Evolutionary conservation across 1,139 yeast species (phyloP), one percentile per base, ranked within the genome.

Genomic region (Suhomyces panamericanus): DNA sequence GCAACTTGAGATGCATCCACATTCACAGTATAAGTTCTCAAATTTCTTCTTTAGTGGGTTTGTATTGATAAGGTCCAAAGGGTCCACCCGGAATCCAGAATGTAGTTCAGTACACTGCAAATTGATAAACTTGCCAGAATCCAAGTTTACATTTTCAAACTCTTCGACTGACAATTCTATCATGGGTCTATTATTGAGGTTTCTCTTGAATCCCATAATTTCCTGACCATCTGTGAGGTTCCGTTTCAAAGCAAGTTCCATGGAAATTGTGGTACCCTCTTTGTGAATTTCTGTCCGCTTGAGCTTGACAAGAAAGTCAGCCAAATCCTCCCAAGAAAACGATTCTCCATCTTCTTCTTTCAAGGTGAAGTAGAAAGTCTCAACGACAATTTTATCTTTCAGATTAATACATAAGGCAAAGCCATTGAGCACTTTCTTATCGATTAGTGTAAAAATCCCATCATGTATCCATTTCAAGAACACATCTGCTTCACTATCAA

Each of bases 401-500:
- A 13, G 12, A 12, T 35, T 27, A 3, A 35, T 13, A 12, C 30
- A 35, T 6, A 35, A 10, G 6, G 13, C 15, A 14, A 35, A 35
- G 8, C 37, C 37, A 6, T 26, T 15, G 20, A 35, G 26, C 8
- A 17, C 10, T 5, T 16, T 15, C 13, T 8, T 8, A 12, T 26
- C 16, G 5, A 35, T 13, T n/a, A 15, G 11, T 10, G 12, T 5
- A 6, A 35, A 26, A 4, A 35, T 22, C 2, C 30, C 37, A 12
- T 35, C 11, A 9, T 24, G 17, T 9, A 35, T 14, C 37, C 37
- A 35, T 10, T 10, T 6, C 24, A 17, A 15, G 9, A 32, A 15
- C 13, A 4, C 12, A 6, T 30, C 32, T 9, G 15, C 64, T 54
- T 73, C 74, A 30, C 63, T 57, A 46, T 68, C 69, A 50, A 77